A percentile compares a stretch with the other conserved stretches of the same genome.
Evolutionary conservation across 1,284 basidiomycete species (phyloP).

Genomic region (Ustilago cynodontis): DNA sequence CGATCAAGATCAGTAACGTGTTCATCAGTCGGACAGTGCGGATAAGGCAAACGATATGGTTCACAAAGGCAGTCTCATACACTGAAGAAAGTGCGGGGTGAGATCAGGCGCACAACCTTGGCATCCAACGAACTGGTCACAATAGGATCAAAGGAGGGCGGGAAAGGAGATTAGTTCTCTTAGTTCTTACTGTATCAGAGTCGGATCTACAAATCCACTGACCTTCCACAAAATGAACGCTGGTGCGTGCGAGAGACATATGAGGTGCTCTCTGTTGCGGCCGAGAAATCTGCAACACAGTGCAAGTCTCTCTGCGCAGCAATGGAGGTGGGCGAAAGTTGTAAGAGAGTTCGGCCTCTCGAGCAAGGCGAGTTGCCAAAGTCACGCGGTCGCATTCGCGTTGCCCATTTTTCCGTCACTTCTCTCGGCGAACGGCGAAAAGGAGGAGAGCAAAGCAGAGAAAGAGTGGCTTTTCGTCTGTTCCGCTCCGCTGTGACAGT

Average conservation of each 20-base stretch:
- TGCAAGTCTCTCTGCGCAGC: neutral
- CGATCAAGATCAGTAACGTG: slow-evolving; percentile 4
- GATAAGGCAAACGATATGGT: neutral
- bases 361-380: neutral
- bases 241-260: slow-evolving; percentile 1
- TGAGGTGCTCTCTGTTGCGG: neutral
- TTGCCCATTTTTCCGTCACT: neutral
- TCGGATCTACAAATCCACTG: slow-evolving; percentile 14
- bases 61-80: neutral
- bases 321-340: neutral
- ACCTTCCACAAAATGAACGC: neutral
- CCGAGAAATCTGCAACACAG: neutral
- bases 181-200: slow-evolving; percentile 4
- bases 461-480: neutral
- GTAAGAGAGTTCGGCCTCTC: neutral
- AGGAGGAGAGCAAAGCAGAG: neutral
- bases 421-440: slow-evolving; percentile 2
- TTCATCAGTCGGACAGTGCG: neutral
- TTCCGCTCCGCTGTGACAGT: slow-evolving; percentile 1
- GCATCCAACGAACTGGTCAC: neutral
- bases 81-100: neutral
- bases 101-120: neutral
- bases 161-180: neutral
- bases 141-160: neutral
- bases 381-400: neutral